A percentile compares a stretch with the other conserved stretches of the same genome.
Conservation (phyloP, 257 asterid species). For the Osmanthus fragrans region DNA sequence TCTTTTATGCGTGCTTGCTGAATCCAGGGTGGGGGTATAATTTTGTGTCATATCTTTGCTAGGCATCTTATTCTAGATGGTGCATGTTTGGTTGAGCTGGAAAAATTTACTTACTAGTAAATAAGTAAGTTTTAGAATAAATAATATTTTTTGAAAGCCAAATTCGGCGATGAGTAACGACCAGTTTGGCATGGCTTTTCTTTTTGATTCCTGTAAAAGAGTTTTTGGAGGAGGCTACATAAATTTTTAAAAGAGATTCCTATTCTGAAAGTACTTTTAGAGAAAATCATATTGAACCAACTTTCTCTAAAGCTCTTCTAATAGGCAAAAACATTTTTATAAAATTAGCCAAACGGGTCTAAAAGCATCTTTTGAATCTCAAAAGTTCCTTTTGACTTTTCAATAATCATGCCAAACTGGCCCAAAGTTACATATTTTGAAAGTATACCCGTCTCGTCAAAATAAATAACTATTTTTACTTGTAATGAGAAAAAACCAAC, state of each 20-base stretch:
- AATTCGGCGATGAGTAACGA: background rate
- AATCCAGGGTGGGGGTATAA: constrained; percentile 1
- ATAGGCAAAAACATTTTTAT: no score
- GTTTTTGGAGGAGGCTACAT: no score
- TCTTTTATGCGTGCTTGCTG: background rate
- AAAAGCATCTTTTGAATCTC: no score
- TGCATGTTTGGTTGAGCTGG: background rate
- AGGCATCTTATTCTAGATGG: background rate
- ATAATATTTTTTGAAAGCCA: background rate
- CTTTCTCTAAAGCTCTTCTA: no score
- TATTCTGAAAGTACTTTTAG: no score
- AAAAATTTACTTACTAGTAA: background rate
- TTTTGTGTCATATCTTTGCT: background rate
- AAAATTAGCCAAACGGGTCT: no score
- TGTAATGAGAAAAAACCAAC: background rate
- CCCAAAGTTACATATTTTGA: background rate
- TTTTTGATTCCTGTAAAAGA: no score
- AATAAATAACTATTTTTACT: background rate
- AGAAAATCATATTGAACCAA: no score
- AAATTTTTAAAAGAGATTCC: no score
- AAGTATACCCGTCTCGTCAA: background rate
- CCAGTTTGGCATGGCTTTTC: no score
- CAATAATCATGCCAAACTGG: no score
- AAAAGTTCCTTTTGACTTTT: no score
- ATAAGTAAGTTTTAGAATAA: background rate